Conservation (phyloP, 2,329 filamentous ascomycete genomes). For the Onygenales sp. region DNA sequence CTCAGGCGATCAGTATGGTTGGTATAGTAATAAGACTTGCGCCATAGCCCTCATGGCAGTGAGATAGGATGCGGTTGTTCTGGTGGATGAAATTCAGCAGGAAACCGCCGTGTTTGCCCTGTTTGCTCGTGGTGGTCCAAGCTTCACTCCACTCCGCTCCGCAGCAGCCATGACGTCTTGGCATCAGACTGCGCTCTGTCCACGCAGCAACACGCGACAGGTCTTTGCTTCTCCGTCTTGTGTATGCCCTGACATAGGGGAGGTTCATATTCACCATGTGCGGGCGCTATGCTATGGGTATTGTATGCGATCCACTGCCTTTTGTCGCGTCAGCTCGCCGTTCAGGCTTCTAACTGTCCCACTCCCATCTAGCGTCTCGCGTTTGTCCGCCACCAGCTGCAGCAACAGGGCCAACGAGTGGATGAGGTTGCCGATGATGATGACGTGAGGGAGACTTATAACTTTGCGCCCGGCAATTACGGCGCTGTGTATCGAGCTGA, state of each 20-base stretch:
- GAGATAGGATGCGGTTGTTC: background rate
- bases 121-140: conserved; percentile 14
- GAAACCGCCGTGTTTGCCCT: background rate
- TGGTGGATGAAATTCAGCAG: background rate
- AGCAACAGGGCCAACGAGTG: conserved; percentile 64
- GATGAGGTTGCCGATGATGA: conserved; percentile 64
- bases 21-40: too few species aligned
- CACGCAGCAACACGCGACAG: background rate
- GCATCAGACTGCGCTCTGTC: background rate
- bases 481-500: conserved; percentile 81
- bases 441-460: conserved; percentile 66
- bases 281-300: conserved; percentile 55
- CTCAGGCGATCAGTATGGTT: background rate
- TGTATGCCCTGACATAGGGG: background rate
- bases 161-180: conserved; percentile 11
- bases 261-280: conserved; percentile 44
- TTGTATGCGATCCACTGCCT: conserved; percentile 37
- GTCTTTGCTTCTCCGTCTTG: background rate
- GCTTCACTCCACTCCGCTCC: conserved; percentile 14
- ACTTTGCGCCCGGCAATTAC: conserved; percentile 81
- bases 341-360: conserved; percentile 6
- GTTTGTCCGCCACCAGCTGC: conserved; percentile 63
- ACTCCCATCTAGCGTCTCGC: conserved; percentile 55
- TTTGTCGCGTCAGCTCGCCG: background rate
- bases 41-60: too few species aligned